phyloP scores from a whole-genome alignment of 2,329 filamentous ascomycete genomes.

The Xylaria sp. region DNA sequence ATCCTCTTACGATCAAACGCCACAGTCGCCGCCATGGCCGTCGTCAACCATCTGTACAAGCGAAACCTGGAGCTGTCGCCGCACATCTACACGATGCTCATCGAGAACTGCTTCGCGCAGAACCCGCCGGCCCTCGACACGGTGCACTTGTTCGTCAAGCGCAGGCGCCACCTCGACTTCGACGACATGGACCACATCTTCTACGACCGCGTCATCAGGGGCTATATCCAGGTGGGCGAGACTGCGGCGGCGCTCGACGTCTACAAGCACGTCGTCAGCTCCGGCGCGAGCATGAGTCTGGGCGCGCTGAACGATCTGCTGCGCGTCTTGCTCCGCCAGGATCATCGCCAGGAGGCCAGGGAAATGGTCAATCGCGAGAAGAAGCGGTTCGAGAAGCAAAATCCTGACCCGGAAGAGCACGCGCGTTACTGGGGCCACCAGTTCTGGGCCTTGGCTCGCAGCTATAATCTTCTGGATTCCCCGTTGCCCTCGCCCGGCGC shows the following conservation, averaged over 20 bases:
- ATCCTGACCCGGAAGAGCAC: conserved; percentile 28
- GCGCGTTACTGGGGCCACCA: conserved; percentile 41
- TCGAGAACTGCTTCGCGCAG: conserved; percentile 72
- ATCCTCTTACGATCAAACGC: conserved; percentile 62
- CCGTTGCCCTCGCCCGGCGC: not conserved
- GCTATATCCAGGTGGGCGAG: conserved; percentile 68
- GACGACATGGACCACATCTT: conserved; percentile 61
- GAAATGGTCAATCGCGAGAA: conserved; percentile 42
- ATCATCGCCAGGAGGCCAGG: conserved; percentile 38
- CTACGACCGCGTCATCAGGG: conserved; percentile 62
- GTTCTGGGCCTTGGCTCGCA: conserved; percentile 43
- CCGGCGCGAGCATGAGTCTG: conserved; percentile 56
- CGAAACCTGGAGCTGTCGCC: conserved; percentile 64
- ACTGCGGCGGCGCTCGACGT: conserved; percentile 59
- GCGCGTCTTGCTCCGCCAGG: conserved; percentile 41
- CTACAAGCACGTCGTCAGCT: conserved; percentile 57
- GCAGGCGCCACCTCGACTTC: conserved; percentile 50
- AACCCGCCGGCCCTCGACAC: conserved; percentile 67
- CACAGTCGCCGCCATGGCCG: conserved; percentile 63
- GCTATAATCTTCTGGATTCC: conserved; percentile 46
- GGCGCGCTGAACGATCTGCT: conserved; percentile 58
- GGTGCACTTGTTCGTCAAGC: conserved; percentile 68
- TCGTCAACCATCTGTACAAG: conserved; percentile 70
- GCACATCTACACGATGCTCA: conserved; percentile 79
- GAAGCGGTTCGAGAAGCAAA: conserved; percentile 36